Evolutionary conservation across 192 early-diverging fungal genomes (phyloP), one percentile per base, ranked within the genome.

Genomic region (Dissophora globulifera): DNA sequence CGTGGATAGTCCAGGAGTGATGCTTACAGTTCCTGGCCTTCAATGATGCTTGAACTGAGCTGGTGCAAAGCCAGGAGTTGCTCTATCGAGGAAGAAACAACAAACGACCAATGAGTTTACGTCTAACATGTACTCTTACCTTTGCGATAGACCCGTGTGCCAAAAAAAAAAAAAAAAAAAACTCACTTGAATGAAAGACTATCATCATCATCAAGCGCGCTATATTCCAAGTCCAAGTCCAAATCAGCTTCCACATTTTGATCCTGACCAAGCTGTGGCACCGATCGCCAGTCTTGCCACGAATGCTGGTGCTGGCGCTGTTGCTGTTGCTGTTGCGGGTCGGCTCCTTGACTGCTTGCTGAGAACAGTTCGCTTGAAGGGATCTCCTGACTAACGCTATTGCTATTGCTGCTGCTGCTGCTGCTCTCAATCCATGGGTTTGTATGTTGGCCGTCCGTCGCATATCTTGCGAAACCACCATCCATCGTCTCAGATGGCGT

Each of bases 31-130:
- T n/a, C n/a, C n/a, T n/a, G n/a, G n/a, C n/a, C n/a, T n/a, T 26
- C 3, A 40, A 4, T 48, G 12, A 20, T 50, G 69, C 1, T 46
- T 47, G 33, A 54, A 75, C 2, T 75, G 55, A 13, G 71, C 71
- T 27, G 71, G 71, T 6, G 71, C 71, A 51, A 75, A 75, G 19
- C 71, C 62, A 33, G 71, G 55, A 1, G 62, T 75, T 16, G 43
- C 32, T 30, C 71, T 75, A 60, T 0, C 1, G 20, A 46, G 10
- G 23, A 38, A 42, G 20, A 29, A 43, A 47, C 11, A 52, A 53
- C 20, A 22, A 11, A 30, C 19, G 17, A 12, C 26, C 25, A 23
- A 19, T 35, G 22, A 3, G 6, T 2, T 50, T 20, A 20, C 20
- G 16, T 23, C 11, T n/a, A n/a, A n/a, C n/a, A n/a, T n/a, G n/a